phyloP scores from a whole-genome alignment of 352 stramenopile genomes.

The Globisporangium canariense region DNA sequence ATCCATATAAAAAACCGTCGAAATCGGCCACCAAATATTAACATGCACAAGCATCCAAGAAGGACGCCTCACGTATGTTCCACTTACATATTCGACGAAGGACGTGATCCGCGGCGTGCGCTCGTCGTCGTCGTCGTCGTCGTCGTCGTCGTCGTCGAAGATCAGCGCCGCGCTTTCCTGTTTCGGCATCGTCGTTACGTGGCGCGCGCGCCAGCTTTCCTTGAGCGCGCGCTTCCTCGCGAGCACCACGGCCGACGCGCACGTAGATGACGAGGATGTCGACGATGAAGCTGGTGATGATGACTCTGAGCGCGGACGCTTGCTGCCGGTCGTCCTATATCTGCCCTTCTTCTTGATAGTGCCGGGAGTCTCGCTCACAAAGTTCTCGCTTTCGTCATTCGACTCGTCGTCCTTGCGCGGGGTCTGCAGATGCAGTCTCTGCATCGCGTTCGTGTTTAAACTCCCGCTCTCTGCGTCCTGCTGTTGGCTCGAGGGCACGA shows the following conservation, averaged over 20 bases:
- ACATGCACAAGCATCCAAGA: background rate
- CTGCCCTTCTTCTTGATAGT: background rate
- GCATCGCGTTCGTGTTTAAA: conserved; percentile 15
- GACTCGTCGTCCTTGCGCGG: conserved; percentile 3
- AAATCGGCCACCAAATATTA: no score
- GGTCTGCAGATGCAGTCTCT: conserved; percentile 18
- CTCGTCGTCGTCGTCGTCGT: conserved; percentile 12
- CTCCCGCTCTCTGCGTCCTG: background rate
- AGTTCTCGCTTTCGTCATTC: background rate
- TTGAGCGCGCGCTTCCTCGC: conserved; percentile 16
- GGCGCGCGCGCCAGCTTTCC: background rate
- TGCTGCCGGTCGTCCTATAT: background rate
- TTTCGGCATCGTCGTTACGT: background rate
- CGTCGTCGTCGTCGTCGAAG: conserved; percentile 10
- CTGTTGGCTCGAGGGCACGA: conserved; percentile 7
- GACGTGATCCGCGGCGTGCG: conserved; percentile 10
- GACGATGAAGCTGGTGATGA: conserved; percentile 13
- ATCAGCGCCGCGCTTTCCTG: background rate
- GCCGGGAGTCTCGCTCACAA: conserved; percentile 7
- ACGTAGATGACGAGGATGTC: conserved; percentile 12
- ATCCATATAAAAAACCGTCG: background rate
- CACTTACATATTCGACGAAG: conserved; percentile 22
- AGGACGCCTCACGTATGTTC: background rate
- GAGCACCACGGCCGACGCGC: conserved; percentile 10
- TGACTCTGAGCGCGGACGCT: conserved; percentile 1